phyloP scores from a whole-genome alignment of 2,329 filamentous ascomycete species.

The Scedosporium boydii region DNA sequence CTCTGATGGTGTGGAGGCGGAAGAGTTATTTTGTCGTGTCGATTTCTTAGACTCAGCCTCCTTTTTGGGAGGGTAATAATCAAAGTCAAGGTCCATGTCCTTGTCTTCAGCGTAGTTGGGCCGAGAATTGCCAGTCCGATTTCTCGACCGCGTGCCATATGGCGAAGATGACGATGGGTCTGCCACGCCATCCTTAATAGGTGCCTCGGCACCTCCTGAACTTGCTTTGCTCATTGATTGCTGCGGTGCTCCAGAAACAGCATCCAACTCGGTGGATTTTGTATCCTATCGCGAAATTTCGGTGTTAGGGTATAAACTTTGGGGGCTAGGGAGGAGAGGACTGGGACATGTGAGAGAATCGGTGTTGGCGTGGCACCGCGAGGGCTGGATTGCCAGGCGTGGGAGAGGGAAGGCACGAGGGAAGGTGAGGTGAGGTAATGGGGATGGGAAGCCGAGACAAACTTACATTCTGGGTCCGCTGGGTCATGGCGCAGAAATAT shows the following conservation, averaged over 20 bases:
- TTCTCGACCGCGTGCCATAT: slow-evolving; percentile 91
- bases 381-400: slow-evolving; percentile 1
- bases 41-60: slow-evolving; percentile 49
- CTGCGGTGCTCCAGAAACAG: slow-evolving; percentile 18
- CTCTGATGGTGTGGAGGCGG: not conserved
- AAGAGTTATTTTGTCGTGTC: slow-evolving; percentile 21
- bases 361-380: not conserved
- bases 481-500: slow-evolving; percentile 8
- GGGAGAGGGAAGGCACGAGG: slow-evolving; percentile 11
- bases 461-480: slow-evolving; percentile 11
- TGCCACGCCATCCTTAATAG: slow-evolving; percentile 35
- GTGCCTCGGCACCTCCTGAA: slow-evolving; percentile 31
- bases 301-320: slow-evolving; percentile 1
- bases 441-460: slow-evolving; percentile 5
- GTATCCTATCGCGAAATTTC: slow-evolving; percentile 19
- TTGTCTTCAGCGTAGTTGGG: slow-evolving; percentile 93
- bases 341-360: not conserved
- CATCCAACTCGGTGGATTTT: slow-evolving; percentile 19
- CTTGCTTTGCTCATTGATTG: slow-evolving; percentile 38
- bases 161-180: slow-evolving; percentile 52
- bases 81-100: slow-evolving; percentile 78
- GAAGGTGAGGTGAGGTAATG: slow-evolving; percentile 8
- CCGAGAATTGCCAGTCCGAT: slow-evolving; percentile 68
- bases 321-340: slow-evolving; percentile 8
- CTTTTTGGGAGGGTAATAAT: slow-evolving; percentile 56